Conservation (phyloP, 306 rosid genomes). For the Malus domestica region ASM211411v1 NC_041803.1:37660501-37661000, state of each 20-base stretch:
- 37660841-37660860: background rate
- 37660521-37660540: constrained; percentile 88
- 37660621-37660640: background rate
- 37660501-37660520: constrained; percentile 92
- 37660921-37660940: background rate
- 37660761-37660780: background rate
- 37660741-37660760: background rate
- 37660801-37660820: background rate
- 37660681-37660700: background rate
- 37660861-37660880: background rate
- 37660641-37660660: background rate
- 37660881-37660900: background rate
- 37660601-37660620: constrained; percentile 70
- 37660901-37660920: background rate
- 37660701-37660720: background rate
- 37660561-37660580: constrained; percentile 74
- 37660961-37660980: background rate
- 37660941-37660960: background rate
- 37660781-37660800: background rate
- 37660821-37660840: background rate
- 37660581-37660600: constrained; percentile 70
- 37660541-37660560: constrained; percentile 62
- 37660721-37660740: background rate
- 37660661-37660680: background rate
- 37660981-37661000: background rate